Conservation (phyloP, 1,284 basidiomycete species). For the Mycosarcoma mackinlayi region DNA sequence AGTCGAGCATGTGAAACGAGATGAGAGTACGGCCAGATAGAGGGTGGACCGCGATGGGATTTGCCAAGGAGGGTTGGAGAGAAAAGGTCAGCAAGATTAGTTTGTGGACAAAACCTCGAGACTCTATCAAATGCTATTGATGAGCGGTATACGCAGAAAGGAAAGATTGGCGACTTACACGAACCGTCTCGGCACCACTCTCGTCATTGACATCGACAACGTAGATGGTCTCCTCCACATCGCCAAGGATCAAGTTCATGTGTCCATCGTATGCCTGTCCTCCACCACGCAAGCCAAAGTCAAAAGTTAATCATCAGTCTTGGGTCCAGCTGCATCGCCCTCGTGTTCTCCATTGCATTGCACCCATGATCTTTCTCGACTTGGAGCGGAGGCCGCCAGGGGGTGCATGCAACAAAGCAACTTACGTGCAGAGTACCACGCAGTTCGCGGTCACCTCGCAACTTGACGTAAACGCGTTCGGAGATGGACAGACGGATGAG, state of each 20-base stretch:
- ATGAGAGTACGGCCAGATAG: neutral
- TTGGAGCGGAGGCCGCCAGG: no score
- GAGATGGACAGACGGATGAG: slow-evolving; percentile 93
- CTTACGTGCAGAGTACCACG: slow-evolving; percentile 84
- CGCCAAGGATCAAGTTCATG: slow-evolving; percentile 97
- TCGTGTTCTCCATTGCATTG: no score
- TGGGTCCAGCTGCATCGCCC: no score
- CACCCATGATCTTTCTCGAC: no score
- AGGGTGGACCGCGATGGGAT: no score
- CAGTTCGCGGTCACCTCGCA: slow-evolving; percentile 92
- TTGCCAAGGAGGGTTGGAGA: neutral
- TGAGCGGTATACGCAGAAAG: no score
- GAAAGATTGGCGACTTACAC: no score
- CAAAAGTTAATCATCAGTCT: no score
- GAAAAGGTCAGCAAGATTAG: neutral
- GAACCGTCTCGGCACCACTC: slow-evolving; percentile 69
- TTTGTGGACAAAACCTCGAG: no score
- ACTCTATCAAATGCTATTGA: no score
- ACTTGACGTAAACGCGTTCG: slow-evolving; percentile 95
- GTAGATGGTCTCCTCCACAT: slow-evolving; percentile 83
- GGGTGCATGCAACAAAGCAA: neutral
- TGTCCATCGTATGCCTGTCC: slow-evolving; percentile 90
- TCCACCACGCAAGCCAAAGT: neutral
- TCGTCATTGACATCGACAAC: slow-evolving; percentile 69
- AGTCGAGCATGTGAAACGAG: neutral